phyloP scores from a whole-genome alignment of 768 basidiomycete genomes.

The Phaffia australis region DNA sequence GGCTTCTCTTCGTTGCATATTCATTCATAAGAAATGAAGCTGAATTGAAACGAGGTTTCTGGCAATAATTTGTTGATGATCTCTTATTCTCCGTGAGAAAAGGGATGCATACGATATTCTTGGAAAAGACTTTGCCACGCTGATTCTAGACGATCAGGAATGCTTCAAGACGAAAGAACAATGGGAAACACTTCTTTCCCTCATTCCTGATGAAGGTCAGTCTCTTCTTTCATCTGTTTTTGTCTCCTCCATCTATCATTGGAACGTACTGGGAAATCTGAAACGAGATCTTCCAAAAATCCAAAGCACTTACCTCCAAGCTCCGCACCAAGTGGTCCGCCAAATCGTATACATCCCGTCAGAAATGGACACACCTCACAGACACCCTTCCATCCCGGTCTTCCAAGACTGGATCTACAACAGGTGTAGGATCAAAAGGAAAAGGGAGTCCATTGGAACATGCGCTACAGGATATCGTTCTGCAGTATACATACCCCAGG shows the following conservation, averaged over 20 bases:
- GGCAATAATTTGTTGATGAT: constrained; percentile 24
- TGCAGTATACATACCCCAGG: constrained; percentile 91
- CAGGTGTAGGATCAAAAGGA: neutral
- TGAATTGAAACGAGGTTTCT: neutral
- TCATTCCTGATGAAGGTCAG: constrained; percentile 56
- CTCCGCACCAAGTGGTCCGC: constrained; percentile 1
- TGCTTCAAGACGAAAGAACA: constrained; percentile 62
- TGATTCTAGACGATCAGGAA: constrained; percentile 74
- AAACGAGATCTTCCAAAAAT: neutral
- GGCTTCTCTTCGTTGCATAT: neutral
- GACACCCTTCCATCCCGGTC: constrained; percentile 1
- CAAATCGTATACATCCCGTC: neutral
- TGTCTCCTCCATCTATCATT: neutral
- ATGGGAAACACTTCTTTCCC: constrained; percentile 60
- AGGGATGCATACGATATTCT: constrained; percentile 40
- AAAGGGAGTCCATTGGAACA: constrained; percentile 12
- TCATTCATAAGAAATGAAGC: neutral
- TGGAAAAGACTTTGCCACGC: constrained; percentile 48
- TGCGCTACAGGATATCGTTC: constrained; percentile 72
- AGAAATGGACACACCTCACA: constrained; percentile 2
- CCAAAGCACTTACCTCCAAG: neutral
- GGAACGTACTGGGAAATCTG: neutral
- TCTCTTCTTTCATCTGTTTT: neutral
- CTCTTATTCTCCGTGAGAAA: neutral
- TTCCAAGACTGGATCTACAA: neutral